Base-by-base conservation (phyloP, 2,329 filamentous ascomycete genomes). In the Colletotrichum scovillei region DNA sequence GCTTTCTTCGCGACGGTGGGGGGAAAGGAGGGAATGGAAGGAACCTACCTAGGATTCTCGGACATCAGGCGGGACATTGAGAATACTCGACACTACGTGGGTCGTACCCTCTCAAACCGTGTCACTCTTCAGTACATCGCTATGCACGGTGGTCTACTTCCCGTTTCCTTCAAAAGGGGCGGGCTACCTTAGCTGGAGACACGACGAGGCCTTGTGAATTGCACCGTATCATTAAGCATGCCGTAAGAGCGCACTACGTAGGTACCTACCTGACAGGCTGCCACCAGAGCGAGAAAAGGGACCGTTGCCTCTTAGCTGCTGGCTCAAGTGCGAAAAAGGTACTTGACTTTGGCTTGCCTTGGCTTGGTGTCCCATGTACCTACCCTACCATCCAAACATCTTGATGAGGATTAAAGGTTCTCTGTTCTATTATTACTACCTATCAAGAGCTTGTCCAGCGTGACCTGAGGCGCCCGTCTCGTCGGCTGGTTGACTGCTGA, bases 41-140 rank as follows among this genome's bases (percentile, higher is more conserved):
- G 52, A 49, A 35, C 32, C 32, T 24, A 24, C 24, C 24, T 35
- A 65, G 67, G 60, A 70, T 66, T 22, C 71, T 73, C 22, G 60
- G 62, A 70, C 62, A 66, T 73, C 71, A 66, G 62, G 67, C 67
- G 71, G 67, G 49, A 73, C 71, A 62, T 63, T 8, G 35, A 22
- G 49, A 62, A 49, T 73, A 73, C 71, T 56, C 38, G 28, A 32
- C 42, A 22, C 60, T 56, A 70, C 35, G 49, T 58, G 35, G 62
- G 26, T 53, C 28, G n/a, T 11, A 56, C 26, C n/a, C 19, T 16
- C 2, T 11, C 4, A 14, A 22, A 16, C 35, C 6, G 60, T 73
- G 71, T 73, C 60, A 63, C 67, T 66, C 9, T 5, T 14, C 38
- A n/a, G 71, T 73, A 73, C 49, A 28, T 16, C 56, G n/a, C 42